Conservation (phyloP, 768 basidiomycete genomes). For the Flagelloscypha sp. region DNA sequence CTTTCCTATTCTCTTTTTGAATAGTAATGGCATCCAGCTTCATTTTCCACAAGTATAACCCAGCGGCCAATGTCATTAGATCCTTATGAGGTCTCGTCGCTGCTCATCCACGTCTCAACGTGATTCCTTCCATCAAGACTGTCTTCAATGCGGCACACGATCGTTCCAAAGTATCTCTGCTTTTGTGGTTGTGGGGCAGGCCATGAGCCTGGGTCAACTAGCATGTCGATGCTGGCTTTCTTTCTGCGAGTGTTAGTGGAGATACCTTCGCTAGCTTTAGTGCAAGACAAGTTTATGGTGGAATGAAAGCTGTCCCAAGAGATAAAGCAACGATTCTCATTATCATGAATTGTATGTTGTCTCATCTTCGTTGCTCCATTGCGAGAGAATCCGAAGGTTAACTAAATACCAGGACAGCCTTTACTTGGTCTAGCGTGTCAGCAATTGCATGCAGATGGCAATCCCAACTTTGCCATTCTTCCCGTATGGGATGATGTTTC, state of each 20-base stretch:
- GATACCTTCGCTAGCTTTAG: conserved; percentile 58
- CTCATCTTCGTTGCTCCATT: neutral
- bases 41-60: too few relatives aligned
- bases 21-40: too few relatives aligned
- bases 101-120: conserved; percentile 2
- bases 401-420: conserved; percentile 33
- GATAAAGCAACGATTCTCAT: neutral
- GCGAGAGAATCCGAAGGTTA: neutral
- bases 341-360: conserved; percentile 17
- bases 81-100: conserved; percentile 6
- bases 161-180: conserved; percentile 4
- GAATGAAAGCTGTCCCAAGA: conserved; percentile 35
- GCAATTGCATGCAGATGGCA: conserved; percentile 20
- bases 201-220: conserved; percentile 53
- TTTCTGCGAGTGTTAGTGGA: conserved; percentile 48
- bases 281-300: conserved; percentile 46
- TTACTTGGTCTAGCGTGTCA: conserved; percentile 41
- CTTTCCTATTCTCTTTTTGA: too few relatives aligned
- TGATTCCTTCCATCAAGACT: conserved; percentile 6
- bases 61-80: too few relatives aligned
- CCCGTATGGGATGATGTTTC: too few relatives aligned
- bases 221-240: conserved; percentile 51
- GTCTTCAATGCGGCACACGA: conserved; percentile 4
- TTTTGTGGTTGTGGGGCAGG: conserved; percentile 46
- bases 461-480: conserved; percentile 20